Evolutionary conservation across 2,329 filamentous ascomycete genomes (phyloP).

Genomic region (Trichothecium sympodiale): DNA sequence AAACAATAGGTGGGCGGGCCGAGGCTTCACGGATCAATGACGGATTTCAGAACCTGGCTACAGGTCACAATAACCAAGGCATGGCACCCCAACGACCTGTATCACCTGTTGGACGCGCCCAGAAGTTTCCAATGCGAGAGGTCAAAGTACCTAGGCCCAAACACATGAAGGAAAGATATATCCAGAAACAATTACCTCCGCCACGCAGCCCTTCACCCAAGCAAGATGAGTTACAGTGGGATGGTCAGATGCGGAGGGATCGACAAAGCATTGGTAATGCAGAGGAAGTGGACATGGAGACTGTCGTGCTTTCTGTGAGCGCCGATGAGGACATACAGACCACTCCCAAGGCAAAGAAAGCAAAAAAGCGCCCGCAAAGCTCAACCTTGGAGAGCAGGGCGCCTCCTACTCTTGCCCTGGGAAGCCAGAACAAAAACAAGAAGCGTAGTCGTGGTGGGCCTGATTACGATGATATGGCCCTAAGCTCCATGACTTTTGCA

Average conservation of each 20-base stretch:
- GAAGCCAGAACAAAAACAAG: slow-evolving; percentile 12
- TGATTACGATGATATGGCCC: slow-evolving; percentile 46
- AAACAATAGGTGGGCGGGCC: slow-evolving; percentile 13
- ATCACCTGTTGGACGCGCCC: slow-evolving; percentile 12
- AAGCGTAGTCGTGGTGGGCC: slow-evolving; percentile 33
- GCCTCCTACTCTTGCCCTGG: slow-evolving; percentile 9
- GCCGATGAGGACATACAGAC: slow-evolving; percentile 11
- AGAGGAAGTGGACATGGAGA: slow-evolving; percentile 9
- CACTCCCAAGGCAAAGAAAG: slow-evolving; percentile 13
- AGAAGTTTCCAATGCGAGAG: slow-evolving; percentile 29
- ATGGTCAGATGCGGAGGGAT: background rate
- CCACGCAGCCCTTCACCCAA: slow-evolving; percentile 11
- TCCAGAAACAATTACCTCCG: slow-evolving; percentile 9
- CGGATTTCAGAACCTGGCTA: slow-evolving; percentile 17
- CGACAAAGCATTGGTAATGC: background rate
- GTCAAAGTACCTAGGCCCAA: slow-evolving; percentile 14
- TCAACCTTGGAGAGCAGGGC: slow-evolving; percentile 12
- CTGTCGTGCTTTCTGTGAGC: slow-evolving; percentile 5
- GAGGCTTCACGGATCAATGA: slow-evolving; percentile 18
- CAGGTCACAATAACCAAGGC: slow-evolving; percentile 8
- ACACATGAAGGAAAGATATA: slow-evolving; percentile 1
- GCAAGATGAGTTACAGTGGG: slow-evolving; percentile 1
- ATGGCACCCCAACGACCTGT: slow-evolving; percentile 7
- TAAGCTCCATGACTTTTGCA: slow-evolving; percentile 42
- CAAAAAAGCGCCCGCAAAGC: slow-evolving; percentile 9